These are phyloP conservation scores for Fomitopsis palustris DNA, from an alignment of 1,284 basidiomycete species.

Conservation along the genomic window DNA sequence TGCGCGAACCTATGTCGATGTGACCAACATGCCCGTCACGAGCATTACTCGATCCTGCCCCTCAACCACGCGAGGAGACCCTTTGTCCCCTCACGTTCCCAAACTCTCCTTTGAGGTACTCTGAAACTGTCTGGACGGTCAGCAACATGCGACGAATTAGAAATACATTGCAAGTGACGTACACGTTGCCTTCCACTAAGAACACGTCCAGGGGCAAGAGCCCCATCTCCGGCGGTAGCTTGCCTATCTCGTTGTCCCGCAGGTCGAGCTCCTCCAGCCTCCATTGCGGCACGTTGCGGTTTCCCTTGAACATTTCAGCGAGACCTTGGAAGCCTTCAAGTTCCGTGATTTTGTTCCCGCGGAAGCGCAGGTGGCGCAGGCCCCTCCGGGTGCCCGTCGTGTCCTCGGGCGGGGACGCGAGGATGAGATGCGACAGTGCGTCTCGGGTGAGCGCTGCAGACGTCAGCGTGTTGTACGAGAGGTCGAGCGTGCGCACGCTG, in stretches of 20 bases:
- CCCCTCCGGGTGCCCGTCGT: slow-evolving; percentile 37
- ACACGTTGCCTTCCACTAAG: slow-evolving; percentile 81
- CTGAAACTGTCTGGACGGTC: slow-evolving; percentile 49
- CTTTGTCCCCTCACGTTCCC: slow-evolving; percentile 83
- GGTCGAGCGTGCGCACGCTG: slow-evolving; percentile 57
- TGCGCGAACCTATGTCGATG: no score
- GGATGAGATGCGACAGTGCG: slow-evolving; percentile 45
- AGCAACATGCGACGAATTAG: background rate
- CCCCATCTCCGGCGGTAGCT: slow-evolving; percentile 64
- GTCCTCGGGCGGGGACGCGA: slow-evolving; percentile 26
- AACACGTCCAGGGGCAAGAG: slow-evolving; percentile 73
- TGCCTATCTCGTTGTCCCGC: slow-evolving; percentile 72
- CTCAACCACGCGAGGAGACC: slow-evolving; percentile 72
- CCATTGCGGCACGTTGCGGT: slow-evolving; percentile 61
- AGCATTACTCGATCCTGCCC: slow-evolving; percentile 57
- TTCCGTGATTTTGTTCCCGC: slow-evolving; percentile 60
- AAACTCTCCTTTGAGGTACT: slow-evolving; percentile 71
- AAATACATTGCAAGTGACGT: slow-evolving; percentile 30
- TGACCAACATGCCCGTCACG: no score
- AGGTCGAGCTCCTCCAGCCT: slow-evolving; percentile 76
- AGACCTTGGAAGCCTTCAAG: slow-evolving; percentile 60
- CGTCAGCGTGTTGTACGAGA: slow-evolving; percentile 70
- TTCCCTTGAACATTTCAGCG: slow-evolving; percentile 59
- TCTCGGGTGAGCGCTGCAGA: slow-evolving; percentile 45
- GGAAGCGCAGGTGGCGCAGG: slow-evolving; percentile 57